Evolutionary conservation across 2,329 filamentous ascomycete genomes (phyloP), one percentile per base, ranked within the genome.

Genomic region (Cadophora sp.): DNA sequence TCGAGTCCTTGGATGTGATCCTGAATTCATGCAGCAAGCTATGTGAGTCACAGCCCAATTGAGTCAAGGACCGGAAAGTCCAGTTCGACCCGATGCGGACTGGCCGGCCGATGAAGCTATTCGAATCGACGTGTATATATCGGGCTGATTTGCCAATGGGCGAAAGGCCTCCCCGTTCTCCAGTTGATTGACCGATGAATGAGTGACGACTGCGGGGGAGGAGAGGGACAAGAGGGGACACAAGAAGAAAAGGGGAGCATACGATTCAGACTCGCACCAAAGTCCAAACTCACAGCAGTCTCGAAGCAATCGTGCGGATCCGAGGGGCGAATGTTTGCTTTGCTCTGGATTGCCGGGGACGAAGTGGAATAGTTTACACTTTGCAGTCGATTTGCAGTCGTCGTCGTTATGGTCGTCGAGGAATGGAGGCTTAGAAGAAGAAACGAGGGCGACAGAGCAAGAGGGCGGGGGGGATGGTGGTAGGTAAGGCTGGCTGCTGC

Each of bases 21-120:
- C 67, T 71, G 66, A 64, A 65, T 69, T 72, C 70, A 73, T 74
- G 72, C 73, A 71, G 59, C 56, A 55, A 65, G 58, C 59, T 59
- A 67, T 51, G 64, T 76, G 74, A 76, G 73, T 76, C 74, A 76
- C 70, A 67, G 61, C 59, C 48, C 65, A 47, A 63, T 68, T 66
- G 64, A 69, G 70, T 73, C 66, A 68, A 70, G 66, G 66, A 62
- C 69, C 71, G 68, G 71, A 63, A 68, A 70, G 64, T 70, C 58
- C 60, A 67, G 64, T 50, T 63, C 61, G 68, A 67, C 72, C 69
- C 43, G 64, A 72, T 70, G 45, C 66, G 68, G 71, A 64, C 61
- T 33, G 65, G 36, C 61, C 22, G 41, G 24, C 51, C 64, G 58
- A 66, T 68, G 69, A 72, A 72, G 72, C 66, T 64, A 63, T 71